A percentile compares a stretch with the other conserved stretches of the same genome.
phyloP scores from a whole-genome alignment of 106 monocot genomes.

The Platanthera guangdongensis region DNA sequence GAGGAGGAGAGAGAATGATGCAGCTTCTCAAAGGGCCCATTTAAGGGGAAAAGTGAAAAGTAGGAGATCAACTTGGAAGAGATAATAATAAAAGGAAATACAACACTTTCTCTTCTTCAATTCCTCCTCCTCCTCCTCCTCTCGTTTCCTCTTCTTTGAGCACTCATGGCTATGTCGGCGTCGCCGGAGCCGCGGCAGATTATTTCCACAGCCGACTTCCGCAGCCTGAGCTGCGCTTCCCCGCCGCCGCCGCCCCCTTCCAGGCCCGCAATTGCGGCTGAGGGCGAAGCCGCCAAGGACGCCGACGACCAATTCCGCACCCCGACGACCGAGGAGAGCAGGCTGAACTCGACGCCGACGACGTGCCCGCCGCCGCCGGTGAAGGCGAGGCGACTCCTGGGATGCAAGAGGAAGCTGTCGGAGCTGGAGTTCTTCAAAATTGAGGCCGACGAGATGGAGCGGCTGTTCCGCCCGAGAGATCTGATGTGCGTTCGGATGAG shows the following conservation, averaged over 20 bases:
- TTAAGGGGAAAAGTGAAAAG: background rate
- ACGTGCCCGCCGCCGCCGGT: conserved; percentile 38
- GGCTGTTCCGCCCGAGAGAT: conserved; percentile 16
- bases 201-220: background rate
- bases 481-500: background rate
- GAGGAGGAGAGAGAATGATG: too few species aligned
- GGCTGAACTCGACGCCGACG: background rate
- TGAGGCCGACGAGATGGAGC: conserved; percentile 28
- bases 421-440: conserved; percentile 30
- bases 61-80: conserved; percentile 4
- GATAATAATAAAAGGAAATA: background rate
- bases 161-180: conserved; percentile 1
- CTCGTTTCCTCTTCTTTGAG: too few species aligned
- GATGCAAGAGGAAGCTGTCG: conserved; percentile 31
- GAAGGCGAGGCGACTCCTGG: conserved; percentile 8
- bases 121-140: too few species aligned
- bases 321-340: conserved; percentile 19
- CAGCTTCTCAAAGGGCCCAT: background rate
- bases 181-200: background rate
- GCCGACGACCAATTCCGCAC: conserved; percentile 13
- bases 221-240: background rate
- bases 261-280: background rate
- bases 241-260: background rate
- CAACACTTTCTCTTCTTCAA: background rate
- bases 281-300: background rate